A percentile compares a stretch with the other conserved stretches of the same genome.
Evolutionary conservation across 139 green algal species (phyloP).

Genomic region (Zygnema cylindricum): DNA sequence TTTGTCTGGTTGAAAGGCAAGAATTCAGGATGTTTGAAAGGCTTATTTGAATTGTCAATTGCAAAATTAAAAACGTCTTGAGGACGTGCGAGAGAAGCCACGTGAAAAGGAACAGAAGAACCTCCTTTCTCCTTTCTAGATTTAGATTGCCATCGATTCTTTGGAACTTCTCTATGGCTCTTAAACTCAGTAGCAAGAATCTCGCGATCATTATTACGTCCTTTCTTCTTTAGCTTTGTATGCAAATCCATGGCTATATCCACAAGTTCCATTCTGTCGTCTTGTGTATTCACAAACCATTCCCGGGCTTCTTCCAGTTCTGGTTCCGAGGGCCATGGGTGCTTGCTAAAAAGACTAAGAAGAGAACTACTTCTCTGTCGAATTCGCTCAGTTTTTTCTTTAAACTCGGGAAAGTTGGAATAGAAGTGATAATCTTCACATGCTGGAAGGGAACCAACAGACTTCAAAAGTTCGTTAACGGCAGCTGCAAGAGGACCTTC

Average conservation of each 20-base stretch:
- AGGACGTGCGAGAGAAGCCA: constrained; percentile 36
- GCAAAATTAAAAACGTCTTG: constrained; percentile 25
- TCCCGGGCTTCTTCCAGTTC: constrained; percentile 17
- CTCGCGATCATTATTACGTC: background rate
- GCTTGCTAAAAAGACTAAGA: constrained; percentile 9
- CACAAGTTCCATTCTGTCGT: constrained; percentile 39
- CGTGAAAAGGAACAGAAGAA: background rate
- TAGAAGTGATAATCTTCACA: constrained; percentile 56
- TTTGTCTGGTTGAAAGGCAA: background rate
- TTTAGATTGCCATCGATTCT: background rate
- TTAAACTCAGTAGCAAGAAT: background rate
- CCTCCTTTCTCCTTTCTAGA: background rate
- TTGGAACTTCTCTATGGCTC: background rate
- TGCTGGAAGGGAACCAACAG: constrained; percentile 12
- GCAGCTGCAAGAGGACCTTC: background rate
- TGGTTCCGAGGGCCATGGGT: background rate
- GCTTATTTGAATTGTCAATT: constrained; percentile 54
- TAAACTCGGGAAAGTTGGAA: constrained; percentile 46
- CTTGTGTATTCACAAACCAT: constrained; percentile 41
- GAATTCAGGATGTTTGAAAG: background rate
- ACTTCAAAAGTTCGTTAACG: background rate
- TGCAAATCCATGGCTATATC: constrained; percentile 34
- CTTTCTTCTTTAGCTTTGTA: background rate
- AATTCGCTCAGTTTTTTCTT: background rate
- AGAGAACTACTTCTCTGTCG: background rate